phyloP scores from a whole-genome alignment of 208 protist species.

The Borovskyia barvae region DNA sequence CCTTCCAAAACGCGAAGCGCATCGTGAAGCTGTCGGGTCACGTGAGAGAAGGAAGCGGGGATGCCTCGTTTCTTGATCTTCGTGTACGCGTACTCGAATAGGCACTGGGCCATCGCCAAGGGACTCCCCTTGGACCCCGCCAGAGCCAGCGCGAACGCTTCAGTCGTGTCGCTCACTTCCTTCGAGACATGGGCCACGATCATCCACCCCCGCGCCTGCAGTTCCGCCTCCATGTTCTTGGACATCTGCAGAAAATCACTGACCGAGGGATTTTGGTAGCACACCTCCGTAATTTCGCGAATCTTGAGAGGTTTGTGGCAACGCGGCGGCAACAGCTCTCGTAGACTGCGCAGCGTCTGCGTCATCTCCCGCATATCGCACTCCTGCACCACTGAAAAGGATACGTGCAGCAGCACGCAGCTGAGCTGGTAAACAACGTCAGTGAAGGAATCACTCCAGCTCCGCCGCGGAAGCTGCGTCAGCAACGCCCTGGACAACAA shows the following conservation, averaged over 20 bases:
- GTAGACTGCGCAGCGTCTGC: constrained; percentile 36
- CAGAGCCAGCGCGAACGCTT: constrained; percentile 50
- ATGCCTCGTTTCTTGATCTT: constrained; percentile 4
- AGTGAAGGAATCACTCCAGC: constrained; percentile 24
- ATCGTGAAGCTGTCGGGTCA: constrained; percentile 12
- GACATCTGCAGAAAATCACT: constrained; percentile 30
- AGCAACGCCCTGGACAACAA: constrained; percentile 59
- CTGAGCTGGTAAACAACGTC: constrained; percentile 24
- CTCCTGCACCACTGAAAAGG: constrained; percentile 8
- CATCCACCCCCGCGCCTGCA: constrained; percentile 68
- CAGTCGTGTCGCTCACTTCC: constrained; percentile 22
- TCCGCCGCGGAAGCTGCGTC: constrained; percentile 21
- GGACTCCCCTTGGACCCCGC: constrained; percentile 30
- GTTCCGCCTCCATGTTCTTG: constrained; percentile 52
- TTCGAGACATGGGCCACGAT: constrained; percentile 41
- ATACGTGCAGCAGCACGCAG: constrained; percentile 16
- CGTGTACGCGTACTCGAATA: constrained; percentile 36
- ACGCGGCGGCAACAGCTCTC: constrained; percentile 46
- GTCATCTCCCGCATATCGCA: constrained; percentile 19
- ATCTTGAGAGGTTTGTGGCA: constrained; percentile 50
- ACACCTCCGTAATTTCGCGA: constrained; percentile 58
- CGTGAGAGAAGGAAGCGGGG: constrained; percentile 2
- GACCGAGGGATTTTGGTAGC: constrained; percentile 36
- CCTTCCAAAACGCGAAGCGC: constrained; percentile 21
- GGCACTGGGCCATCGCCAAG: constrained; percentile 37